A percentile compares a stretch with the other conserved stretches of the same genome.
Conservation (phyloP, 2,329 filamentous ascomycete species). For the Dactylellina drechsleri region DNA sequence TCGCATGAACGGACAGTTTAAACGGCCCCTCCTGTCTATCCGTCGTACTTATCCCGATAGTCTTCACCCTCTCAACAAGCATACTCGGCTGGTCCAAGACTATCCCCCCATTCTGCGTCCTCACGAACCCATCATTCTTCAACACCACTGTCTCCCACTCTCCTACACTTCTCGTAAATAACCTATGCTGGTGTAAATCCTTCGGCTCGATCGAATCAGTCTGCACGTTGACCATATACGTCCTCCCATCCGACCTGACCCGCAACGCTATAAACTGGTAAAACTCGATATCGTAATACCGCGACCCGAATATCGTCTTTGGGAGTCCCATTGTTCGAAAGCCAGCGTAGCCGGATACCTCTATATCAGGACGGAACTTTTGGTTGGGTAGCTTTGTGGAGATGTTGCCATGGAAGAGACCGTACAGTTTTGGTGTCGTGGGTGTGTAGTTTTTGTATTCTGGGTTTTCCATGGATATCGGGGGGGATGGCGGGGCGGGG, state of each 20-base stretch:
- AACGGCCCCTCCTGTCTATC: conserved; percentile 90
- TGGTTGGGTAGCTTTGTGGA: conserved; percentile 78
- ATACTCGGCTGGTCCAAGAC: conserved; percentile 94
- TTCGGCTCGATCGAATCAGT: conserved; percentile 92
- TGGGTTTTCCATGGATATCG: conserved; percentile 27
- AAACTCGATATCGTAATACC: conserved; percentile 88
- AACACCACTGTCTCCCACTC: conserved; percentile 91
- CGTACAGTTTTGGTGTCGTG: conserved; percentile 66
- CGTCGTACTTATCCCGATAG: conserved; percentile 85
- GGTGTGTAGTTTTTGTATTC: conserved; percentile 38
- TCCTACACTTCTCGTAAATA: conserved; percentile 78
- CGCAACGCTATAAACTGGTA: conserved; percentile 88
- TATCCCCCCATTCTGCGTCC: conserved; percentile 90
- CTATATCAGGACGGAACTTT: conserved; percentile 75
- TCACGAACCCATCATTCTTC: conserved; percentile 89
- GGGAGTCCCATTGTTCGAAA: conserved; percentile 84
- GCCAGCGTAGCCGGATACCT: conserved; percentile 86
- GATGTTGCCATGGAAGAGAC: conserved; percentile 86
- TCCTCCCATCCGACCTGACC: conserved; percentile 87
- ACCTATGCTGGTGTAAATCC: conserved; percentile 93
- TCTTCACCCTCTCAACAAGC: conserved; percentile 83
- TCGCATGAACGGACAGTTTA: conserved; percentile 81
- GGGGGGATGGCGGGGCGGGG: conserved; percentile 60
- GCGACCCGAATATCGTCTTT: conserved; percentile 83
- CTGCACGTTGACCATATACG: conserved; percentile 95